Conservation (phyloP, 495 filamentous ascomycete species). For the Penicillium fimorum region DNA sequence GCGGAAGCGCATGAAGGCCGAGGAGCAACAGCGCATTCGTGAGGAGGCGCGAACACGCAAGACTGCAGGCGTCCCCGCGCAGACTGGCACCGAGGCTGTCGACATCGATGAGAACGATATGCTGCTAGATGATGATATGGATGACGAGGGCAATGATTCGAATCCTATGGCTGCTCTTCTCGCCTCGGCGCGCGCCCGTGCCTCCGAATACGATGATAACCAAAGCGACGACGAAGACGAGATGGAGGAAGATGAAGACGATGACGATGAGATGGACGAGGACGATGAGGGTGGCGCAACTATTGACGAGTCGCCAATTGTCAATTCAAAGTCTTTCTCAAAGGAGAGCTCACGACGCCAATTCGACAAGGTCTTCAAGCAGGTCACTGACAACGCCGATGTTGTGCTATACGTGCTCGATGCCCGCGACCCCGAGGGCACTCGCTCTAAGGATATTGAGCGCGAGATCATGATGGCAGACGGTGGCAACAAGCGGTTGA, state of each 20-base stretch:
- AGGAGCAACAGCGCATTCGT: slow-evolving; percentile 66
- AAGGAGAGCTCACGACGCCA: slow-evolving; percentile 79
- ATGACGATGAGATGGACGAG: slow-evolving; percentile 47
- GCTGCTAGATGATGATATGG: slow-evolving; percentile 51
- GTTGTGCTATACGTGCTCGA: slow-evolving; percentile 94
- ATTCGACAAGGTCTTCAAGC: slow-evolving; percentile 95
- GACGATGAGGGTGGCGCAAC: slow-evolving; percentile 40
- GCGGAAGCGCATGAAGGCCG: slow-evolving; percentile 70
- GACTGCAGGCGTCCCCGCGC: slow-evolving; percentile 39
- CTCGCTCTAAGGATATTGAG: slow-evolving; percentile 87
- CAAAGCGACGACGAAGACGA: slow-evolving; percentile 59
- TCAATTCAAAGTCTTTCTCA: slow-evolving; percentile 28
- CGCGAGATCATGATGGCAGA: slow-evolving; percentile 83
- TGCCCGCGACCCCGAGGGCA: slow-evolving; percentile 88
- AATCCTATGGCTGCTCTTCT: slow-evolving; percentile 93
- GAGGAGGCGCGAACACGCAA: slow-evolving; percentile 70
- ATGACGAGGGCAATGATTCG: slow-evolving; percentile 58
- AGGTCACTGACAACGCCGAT: slow-evolving; percentile 84
- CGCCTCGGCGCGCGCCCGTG: slow-evolving; percentile 84
- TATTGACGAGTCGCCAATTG: slow-evolving; percentile 30
- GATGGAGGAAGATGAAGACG: slow-evolving; percentile 54
- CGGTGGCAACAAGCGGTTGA: slow-evolving; percentile 78
- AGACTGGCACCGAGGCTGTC: slow-evolving; percentile 33
- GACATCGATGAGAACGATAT: slow-evolving; percentile 51
- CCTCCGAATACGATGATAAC: slow-evolving; percentile 71